A percentile compares a stretch with the other conserved stretches of the same genome.
Evolutionary conservation across 140 eudicot species (phyloP).

Genomic region (Senecio squalidus): DNA sequence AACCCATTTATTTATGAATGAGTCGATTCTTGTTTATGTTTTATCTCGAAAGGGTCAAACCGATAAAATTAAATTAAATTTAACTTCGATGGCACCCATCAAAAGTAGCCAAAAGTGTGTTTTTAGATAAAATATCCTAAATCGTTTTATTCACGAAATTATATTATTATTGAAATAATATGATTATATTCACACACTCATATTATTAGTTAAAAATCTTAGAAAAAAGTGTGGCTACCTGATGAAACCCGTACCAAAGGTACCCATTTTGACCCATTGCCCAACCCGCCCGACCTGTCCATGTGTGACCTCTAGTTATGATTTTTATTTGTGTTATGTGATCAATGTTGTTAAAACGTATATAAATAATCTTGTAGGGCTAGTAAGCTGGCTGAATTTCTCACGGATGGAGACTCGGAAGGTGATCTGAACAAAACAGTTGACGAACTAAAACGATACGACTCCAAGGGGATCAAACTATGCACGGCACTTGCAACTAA

Average conservation of each 20-base stretch:
- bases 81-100: not conserved
- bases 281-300: not conserved
- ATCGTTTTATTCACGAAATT: too few relatives aligned
- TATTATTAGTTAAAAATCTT: too few relatives aligned
- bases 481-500: constrained; percentile 51
- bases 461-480: constrained; percentile 34
- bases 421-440: constrained; percentile 54
- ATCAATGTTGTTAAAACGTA: not conserved
- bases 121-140: too few relatives aligned
- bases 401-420: constrained; percentile 49
- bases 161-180: not conserved
- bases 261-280: not conserved
- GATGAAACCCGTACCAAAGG: not conserved
- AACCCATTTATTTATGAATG: not conserved
- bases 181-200: too few relatives aligned
- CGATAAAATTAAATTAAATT: not conserved
- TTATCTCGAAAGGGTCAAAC: not conserved
- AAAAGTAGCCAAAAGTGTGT: not conserved
- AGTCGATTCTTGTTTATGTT: not conserved
- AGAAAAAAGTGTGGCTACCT: not conserved
- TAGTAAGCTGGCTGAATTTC: constrained; percentile 54
- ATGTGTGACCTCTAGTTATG: not conserved
- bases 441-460: constrained; percentile 40
- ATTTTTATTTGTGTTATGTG: not conserved
- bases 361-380: constrained; percentile 55